Base-by-base conservation (phyloP, 352 stramenopile species). In the Halophytophthora batemanensis region DNA sequence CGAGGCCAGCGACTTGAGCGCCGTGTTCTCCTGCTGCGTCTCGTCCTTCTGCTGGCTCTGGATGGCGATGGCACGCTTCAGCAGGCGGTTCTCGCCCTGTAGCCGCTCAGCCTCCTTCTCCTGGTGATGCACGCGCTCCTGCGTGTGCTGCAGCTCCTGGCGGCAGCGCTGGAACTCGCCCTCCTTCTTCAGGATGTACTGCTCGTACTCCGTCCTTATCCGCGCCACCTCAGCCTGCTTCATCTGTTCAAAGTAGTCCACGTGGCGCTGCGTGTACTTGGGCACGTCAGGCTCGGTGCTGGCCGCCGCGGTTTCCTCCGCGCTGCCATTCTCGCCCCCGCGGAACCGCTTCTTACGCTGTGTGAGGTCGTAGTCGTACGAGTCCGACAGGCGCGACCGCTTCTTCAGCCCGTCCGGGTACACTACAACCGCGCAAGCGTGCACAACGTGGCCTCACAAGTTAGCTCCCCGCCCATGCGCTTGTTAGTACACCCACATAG, bases 1-100 rank as follows among this genome's bases (percentile, higher is more conserved):
- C 18, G 73, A 71, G 31, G 84, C 68, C 46, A 95, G 66, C 17
- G 69, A 61, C 48, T 88, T 90, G 43, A 95, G 75, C 53, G 86
- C 54, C 15, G 59, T 42, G 64, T 92, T 93, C 51, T 95, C 84
- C 14, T 82, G 66, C 57, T 76, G 55, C 11, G 74, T 79, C 49
- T 93, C 84, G 23, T 92, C 82, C 53, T 95, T 95, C 56, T 93
- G 84, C 63, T 93, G 80, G 63, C 77, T 93, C 58, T 95, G 84
- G 66, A 95, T 95, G 42, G 65, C 76, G 48, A 95, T 82, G 18
- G 84, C 84, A 33, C 84, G 82, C 59, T 92, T 90, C 22, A 95
- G 65, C 42, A 95, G 61, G 63, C 81, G 83, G 69, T 92, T 95
- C 57, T 95, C 84, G n/a, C 68, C 61, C 42, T 83, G 61, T n/a